These are phyloP conservation scores for Debaryomyces prosopidis DNA, from an alignment of 805 yeast genomes.

Conservation along the genomic window DNA sequence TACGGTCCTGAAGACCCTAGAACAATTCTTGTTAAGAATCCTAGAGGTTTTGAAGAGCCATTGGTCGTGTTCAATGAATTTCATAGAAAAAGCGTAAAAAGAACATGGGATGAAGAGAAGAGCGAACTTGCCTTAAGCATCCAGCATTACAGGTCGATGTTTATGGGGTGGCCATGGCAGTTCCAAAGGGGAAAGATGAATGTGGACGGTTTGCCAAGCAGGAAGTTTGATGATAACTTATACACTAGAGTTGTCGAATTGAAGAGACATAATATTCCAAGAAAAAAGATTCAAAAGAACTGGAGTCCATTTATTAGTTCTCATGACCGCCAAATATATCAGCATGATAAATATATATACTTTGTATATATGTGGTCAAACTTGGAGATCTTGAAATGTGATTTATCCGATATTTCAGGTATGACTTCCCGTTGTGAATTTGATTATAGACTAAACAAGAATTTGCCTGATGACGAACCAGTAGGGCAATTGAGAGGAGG, in stretches of 20 bases:
- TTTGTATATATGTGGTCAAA: conserved; percentile 33
- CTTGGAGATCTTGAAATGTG: conserved; percentile 26
- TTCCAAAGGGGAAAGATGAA: conserved; percentile 28
- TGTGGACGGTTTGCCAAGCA: conserved; percentile 18
- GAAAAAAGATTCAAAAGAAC: conserved; percentile 22
- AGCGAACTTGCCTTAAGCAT: background rate
- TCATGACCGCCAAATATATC: conserved; percentile 16
- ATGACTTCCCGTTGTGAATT: conserved; percentile 3
- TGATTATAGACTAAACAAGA: conserved; percentile 2
- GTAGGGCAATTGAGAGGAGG: conserved; percentile 40
- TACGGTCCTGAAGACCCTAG: conserved; percentile 32
- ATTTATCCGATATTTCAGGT: background rate
- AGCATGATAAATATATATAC: conserved; percentile 27
- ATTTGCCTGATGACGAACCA: background rate
- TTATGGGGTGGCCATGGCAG: conserved; percentile 30
- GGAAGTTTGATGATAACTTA: conserved; percentile 12
- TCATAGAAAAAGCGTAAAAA: conserved; percentile 13
- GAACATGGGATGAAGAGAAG: background rate
- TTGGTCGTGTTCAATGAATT: conserved; percentile 9
- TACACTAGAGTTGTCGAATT: conserved; percentile 24
- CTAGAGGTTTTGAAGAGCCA: conserved; percentile 26
- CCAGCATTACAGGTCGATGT: conserved; percentile 25
- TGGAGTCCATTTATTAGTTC: conserved; percentile 41
- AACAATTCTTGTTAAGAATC: conserved; percentile 19
- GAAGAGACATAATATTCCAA: conserved; percentile 9